A percentile compares a stretch with the other conserved stretches of the same genome.
Conservation (phyloP, 2,329 filamentous ascomycete genomes). For the Phialophora macrospora region DNA sequence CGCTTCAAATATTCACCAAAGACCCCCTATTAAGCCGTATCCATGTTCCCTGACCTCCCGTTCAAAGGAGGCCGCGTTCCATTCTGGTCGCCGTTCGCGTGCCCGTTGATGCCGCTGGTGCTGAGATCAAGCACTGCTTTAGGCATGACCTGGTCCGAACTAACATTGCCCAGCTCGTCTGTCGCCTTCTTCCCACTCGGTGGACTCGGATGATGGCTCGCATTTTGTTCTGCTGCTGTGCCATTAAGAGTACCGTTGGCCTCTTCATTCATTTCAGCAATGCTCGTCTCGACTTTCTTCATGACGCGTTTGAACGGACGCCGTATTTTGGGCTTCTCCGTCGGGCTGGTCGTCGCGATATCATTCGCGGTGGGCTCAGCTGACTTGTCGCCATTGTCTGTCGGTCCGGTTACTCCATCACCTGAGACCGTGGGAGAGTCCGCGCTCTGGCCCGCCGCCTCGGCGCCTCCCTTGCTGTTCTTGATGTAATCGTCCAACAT, state of each 20-base stretch:
- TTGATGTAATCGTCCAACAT: slow-evolving; percentile 74
- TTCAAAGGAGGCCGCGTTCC: background rate
- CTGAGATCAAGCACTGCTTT: slow-evolving; percentile 9
- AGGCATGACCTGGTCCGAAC: slow-evolving; percentile 28
- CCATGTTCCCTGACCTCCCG: background rate
- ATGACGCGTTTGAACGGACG: slow-evolving; percentile 35
- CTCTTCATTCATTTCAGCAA: slow-evolving; percentile 19
- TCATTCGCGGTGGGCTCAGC: slow-evolving; percentile 18
- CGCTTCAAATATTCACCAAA: background rate
- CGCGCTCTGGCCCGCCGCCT: slow-evolving; percentile 16
- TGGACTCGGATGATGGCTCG: slow-evolving; percentile 14
- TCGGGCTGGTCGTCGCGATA: slow-evolving; percentile 12
- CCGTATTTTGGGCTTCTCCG: slow-evolving; percentile 31
- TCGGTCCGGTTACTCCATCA: slow-evolving; percentile 27
- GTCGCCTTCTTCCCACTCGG: slow-evolving; percentile 34
- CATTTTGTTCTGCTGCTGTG: background rate
- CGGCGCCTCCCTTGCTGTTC: slow-evolving; percentile 26
- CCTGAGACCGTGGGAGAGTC: slow-evolving; percentile 18
- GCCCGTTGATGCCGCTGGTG: slow-evolving; percentile 18
- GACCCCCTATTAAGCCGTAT: background rate
- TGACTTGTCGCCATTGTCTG: slow-evolving; percentile 17
- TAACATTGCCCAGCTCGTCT: slow-evolving; percentile 35
- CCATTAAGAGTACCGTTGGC: slow-evolving; percentile 6
- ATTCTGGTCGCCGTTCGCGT: background rate
- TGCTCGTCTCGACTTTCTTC: slow-evolving; percentile 30